Evolutionary conservation across 2,329 filamentous ascomycete species (phyloP).

Genomic region (Fusarium sp.): DNA sequence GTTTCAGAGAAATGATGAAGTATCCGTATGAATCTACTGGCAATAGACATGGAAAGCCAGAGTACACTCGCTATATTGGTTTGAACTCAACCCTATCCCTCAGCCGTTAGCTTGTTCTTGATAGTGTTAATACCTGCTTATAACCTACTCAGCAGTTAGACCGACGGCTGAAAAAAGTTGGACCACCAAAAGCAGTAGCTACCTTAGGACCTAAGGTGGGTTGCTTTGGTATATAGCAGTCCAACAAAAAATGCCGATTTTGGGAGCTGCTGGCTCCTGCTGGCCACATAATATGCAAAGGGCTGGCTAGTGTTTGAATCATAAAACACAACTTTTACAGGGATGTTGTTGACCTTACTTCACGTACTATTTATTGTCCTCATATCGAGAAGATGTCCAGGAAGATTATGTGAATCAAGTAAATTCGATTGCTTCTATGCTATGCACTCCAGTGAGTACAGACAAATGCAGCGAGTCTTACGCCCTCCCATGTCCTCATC

Average conservation of each 20-base stretch:
- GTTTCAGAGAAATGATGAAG: neutral
- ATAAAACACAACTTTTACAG: neutral
- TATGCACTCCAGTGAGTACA: slow-evolving; percentile 14
- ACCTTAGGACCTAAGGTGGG: too few relatives aligned
- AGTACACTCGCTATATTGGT: neutral
- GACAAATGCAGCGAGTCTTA: slow-evolving; percentile 21
- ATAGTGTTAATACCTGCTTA: too few relatives aligned
- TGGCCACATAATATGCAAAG: too few relatives aligned
- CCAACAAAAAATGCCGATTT: too few relatives aligned
- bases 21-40: neutral
- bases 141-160: too few relatives aligned
- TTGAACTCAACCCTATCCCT: neutral
- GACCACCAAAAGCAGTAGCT: too few relatives aligned
- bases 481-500: slow-evolving; percentile 10
- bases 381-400: neutral
- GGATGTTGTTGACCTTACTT: neutral
- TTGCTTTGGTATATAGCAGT: too few relatives aligned
- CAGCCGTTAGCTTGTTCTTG: too few relatives aligned
- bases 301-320: neutral
- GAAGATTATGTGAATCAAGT: slow-evolving; percentile 11
- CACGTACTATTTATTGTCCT: neutral
- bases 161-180: too few relatives aligned
- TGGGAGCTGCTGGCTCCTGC: too few relatives aligned
- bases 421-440: slow-evolving; percentile 26
- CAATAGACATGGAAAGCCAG: neutral